Conservation (phyloP, 805 yeast genomes). For the Ogataea corticis region DNA sequence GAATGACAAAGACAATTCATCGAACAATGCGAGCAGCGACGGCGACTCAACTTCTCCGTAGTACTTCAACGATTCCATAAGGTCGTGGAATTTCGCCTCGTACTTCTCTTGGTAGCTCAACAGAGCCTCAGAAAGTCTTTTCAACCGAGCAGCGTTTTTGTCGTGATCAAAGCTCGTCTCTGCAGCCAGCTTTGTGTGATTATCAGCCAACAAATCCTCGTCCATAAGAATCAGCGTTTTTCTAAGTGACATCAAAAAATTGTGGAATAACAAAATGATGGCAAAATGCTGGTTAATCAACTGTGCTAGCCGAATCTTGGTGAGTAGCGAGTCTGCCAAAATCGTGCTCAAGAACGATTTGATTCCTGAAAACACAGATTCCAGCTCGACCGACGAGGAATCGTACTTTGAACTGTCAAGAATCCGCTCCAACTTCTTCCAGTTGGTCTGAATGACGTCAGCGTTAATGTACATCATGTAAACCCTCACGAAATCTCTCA, state of each 20-base stretch:
- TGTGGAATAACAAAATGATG: constrained; percentile 48
- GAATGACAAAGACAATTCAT: constrained; percentile 39
- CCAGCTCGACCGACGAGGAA: constrained; percentile 33
- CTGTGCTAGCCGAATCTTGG: constrained; percentile 54
- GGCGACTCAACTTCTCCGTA: constrained; percentile 53
- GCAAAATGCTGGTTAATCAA: constrained; percentile 47
- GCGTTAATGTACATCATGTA: constrained; percentile 54
- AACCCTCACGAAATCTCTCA: constrained; percentile 57
- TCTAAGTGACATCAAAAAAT: constrained; percentile 52
- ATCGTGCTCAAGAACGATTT: constrained; percentile 62
- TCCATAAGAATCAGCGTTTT: constrained; percentile 53
- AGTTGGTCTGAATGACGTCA: constrained; percentile 60
- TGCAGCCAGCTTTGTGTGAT: constrained; percentile 36
- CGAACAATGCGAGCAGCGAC: constrained; percentile 43
- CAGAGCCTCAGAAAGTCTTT: constrained; percentile 42
- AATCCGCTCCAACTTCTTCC: constrained; percentile 39
- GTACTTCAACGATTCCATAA: constrained; percentile 45
- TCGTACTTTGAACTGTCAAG: constrained; percentile 26
- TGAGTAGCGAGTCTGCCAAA: constrained; percentile 65
- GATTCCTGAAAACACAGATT: constrained; percentile 44
- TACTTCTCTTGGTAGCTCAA: constrained; percentile 46
- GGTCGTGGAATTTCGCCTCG: constrained; percentile 44
- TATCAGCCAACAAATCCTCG: constrained; percentile 43
- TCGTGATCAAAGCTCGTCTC: constrained; percentile 40
- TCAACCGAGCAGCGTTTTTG: constrained; percentile 41